These are phyloP conservation scores for Lactifluus volemus DNA, from an alignment of 768 basidiomycete genomes.

Conservation along the genomic window DNA sequence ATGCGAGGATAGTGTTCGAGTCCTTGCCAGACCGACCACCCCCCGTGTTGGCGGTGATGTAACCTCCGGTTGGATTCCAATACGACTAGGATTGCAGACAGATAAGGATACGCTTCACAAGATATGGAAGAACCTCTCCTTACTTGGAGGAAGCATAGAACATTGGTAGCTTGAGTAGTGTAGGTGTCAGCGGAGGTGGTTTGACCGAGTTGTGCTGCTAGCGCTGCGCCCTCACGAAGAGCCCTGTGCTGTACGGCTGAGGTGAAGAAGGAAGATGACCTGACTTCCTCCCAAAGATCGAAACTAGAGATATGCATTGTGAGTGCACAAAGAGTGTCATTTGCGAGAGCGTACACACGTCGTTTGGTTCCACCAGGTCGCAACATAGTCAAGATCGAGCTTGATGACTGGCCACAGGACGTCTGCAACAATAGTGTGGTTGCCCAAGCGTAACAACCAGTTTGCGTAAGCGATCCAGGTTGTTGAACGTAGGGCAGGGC, in stretches of 20 bases:
- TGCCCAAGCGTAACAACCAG: constrained; percentile 47
- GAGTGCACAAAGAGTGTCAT: background rate
- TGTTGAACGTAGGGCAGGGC: constrained; percentile 66
- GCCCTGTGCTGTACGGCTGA: constrained; percentile 63
- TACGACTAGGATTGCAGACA: constrained; percentile 41
- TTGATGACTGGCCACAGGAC: constrained; percentile 64
- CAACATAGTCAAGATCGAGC: constrained; percentile 68
- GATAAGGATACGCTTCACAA: background rate
- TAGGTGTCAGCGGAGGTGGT: constrained; percentile 37
- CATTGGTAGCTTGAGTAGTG: constrained; percentile 47
- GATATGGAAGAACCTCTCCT: constrained; percentile 5
- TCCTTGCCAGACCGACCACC: constrained; percentile 65
- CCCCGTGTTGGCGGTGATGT: constrained; percentile 69
- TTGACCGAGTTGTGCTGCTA: constrained; percentile 53
- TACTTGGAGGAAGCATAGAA: constrained; percentile 73
- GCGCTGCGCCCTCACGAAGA: constrained; percentile 54
- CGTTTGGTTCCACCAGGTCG: constrained; percentile 58
- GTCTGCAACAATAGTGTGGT: constrained; percentile 39
- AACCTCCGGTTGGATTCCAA: constrained; percentile 56
- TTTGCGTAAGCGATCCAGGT: constrained; percentile 65
- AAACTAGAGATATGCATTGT: constrained; percentile 32
- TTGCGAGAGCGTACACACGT: constrained; percentile 32
- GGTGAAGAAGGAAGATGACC: constrained; percentile 73
- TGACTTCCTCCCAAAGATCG: constrained; percentile 70
- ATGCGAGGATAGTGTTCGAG: constrained; percentile 38